Percentiles rank a stretch among this genome's conserved stretches.
Conservation (phyloP, 2,329 filamentous ascomycete species). For the Apiospora rasikravindrae region DNA sequence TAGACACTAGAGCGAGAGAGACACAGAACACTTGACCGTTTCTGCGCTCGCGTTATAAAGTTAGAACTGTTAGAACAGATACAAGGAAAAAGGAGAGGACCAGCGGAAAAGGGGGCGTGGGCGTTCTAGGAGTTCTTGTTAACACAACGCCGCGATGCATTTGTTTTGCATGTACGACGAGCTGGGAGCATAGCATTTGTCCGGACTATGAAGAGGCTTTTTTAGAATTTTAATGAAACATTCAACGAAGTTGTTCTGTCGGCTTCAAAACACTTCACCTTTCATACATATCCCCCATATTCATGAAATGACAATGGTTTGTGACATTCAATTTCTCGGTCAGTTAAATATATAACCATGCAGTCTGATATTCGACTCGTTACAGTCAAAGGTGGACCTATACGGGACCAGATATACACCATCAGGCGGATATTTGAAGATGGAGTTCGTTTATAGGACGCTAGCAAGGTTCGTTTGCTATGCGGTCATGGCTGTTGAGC, state of each 20-base stretch:
- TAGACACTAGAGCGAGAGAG: neutral
- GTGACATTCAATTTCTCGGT: too few relatives aligned
- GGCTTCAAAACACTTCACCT: neutral
- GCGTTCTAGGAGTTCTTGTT: neutral
- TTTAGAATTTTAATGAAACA: neutral
- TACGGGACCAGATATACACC: neutral
- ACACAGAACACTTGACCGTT: neutral
- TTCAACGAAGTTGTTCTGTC: neutral
- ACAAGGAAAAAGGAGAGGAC: neutral
- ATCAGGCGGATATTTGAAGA: neutral
- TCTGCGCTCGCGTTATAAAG: neutral
- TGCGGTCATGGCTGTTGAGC: neutral
- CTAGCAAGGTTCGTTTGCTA: neutral
- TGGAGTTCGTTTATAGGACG: neutral
- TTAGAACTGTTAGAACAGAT: neutral
- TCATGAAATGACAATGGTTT: neutral
- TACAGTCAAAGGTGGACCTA: neutral
- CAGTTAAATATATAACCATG: neutral
- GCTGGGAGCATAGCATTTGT: neutral
- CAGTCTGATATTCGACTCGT: neutral
- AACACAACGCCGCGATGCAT: neutral
- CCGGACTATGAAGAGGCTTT: neutral
- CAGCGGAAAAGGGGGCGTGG: neutral
- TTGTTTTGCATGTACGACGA: neutral
- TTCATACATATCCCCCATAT: too few relatives aligned